Conservation (phyloP, 495 filamentous ascomycete species). For the Usnea hakonensis region DNA sequence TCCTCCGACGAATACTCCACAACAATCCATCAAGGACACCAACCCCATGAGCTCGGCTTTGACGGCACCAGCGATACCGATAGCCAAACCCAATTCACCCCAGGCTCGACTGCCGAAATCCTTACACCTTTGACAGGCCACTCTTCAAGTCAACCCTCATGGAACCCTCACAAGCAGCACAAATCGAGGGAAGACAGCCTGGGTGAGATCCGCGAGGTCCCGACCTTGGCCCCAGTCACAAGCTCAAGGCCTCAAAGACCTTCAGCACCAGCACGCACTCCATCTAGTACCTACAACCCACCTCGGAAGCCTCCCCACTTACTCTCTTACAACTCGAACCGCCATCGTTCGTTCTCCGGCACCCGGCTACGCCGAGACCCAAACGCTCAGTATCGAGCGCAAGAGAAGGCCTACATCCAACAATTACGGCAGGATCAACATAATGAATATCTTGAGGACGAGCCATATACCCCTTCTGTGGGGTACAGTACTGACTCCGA, state of each 20-base stretch:
- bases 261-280: conserved; percentile 53
- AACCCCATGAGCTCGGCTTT: conserved; percentile 40
- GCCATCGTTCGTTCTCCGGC: conserved; percentile 47
- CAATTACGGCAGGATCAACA: conserved; percentile 63
- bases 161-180: conserved; percentile 21
- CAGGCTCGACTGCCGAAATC: conserved; percentile 28
- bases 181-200: conserved; percentile 26
- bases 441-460: conserved; percentile 68
- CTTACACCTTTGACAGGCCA: conserved; percentile 27
- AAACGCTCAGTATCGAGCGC: conserved; percentile 73
- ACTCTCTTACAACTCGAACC: conserved; percentile 42
- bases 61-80: conserved; percentile 35
- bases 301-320: conserved; percentile 62
- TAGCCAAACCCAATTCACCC: conserved; percentile 36
- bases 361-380: conserved; percentile 53
- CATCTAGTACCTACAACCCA: conserved; percentile 68
- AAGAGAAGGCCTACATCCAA: conserved; percentile 75
- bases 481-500: conserved; percentile 71
- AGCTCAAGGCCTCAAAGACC: conserved; percentile 48
- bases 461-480: conserved; percentile 55
- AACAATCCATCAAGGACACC: conserved; percentile 38
- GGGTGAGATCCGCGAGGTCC: conserved; percentile 20
- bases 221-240: conserved; percentile 14
- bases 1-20: conserved; percentile 53
- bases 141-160: conserved; percentile 25